Base-by-base conservation (phyloP, 2,329 filamentous ascomycete genomes). In the Blastomyces percursus region DNA sequence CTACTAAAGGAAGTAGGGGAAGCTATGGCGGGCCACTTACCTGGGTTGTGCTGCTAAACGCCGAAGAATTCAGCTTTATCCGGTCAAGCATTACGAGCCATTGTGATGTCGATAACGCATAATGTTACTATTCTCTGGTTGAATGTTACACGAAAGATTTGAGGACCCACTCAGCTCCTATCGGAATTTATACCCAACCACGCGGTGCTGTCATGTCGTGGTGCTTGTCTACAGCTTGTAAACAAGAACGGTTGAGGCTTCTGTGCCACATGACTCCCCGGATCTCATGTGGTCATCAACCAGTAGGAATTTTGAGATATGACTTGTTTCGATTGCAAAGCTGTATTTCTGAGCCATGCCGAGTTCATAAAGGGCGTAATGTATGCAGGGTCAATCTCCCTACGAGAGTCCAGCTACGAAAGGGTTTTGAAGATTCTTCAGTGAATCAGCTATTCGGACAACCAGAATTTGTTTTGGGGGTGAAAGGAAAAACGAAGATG, bases 121-220 rank as follows among this genome's bases (percentile, higher is more conserved):
- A 42, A 57, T 35, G 54, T 42, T 59, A 32, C 30, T 35, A 24
- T 32, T 59, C 24, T 27, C 40, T 7, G 24, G 40, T 40, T 46
- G 40, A 42, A 46, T 8, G 57, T 59, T 21, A 35, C 57, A 59
- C 42, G 40, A 40, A 44, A 14, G 9, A 59, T 30, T 59, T n/a
- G 16, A 32, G 8, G 42, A 30, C 42, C 57, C 57, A 59, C 56
- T 35, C 30, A 48, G 24, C 57, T 59, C 44, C 14, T 59, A 7
- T 59, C 57, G 57, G 42, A 48, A 46, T 59, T 59, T 59, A 46
- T 30, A 35, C 30, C 57, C 57, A 59, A 59, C 48, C 57, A 59
- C 24, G 8, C 21, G 40, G 24, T 35, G 42, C 24, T 59, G 35
- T 11, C 56, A 6, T 14, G 16, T 48, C 19, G 8, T 42, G 40